Base-by-base conservation (phyloP, 306 rosid genomes). In the Lathyrus oleraceus region DNA sequence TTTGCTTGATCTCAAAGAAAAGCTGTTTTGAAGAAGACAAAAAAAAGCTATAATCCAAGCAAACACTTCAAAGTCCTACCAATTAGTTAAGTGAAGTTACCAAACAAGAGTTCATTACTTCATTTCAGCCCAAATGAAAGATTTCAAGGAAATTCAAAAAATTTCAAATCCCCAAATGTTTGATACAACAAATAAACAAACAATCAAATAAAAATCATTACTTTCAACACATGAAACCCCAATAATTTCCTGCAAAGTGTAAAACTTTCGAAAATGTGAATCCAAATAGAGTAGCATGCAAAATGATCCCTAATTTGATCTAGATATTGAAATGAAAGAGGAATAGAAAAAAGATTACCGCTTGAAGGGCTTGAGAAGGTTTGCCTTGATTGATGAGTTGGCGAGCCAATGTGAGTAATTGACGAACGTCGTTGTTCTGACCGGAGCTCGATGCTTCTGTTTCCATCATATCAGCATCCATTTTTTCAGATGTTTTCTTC, bases 281-380 rank as follows among this genome's bases (percentile, higher is more conserved):
- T 56, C 65, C 39, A 2, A 74, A 30, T 28, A 6, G 5, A 32
- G 8, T 11, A 23, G 2, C 69, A 25, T 11, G 44, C 17, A 43
- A 36, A 68, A 61, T 25, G 10, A 3, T 14, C n/a, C 59, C 48
- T 45, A 21, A 59, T 59, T 35, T 1, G 12, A 61, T 17, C 5
- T 1, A 15, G n/a, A 15, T 21, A 11, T 27, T 58, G 42, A 53
- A 20, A 5, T 13, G 1, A 23, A 62, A 27, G 32, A 21, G 7
- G 36, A 0, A 40, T 68, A 6, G 68, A 32, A 75, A 44, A 53
- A 25, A 69, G 19, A 28, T 23, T 78, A 82, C 97, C 87, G 96
- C 95, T 81, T 91, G 92, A 65, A 95, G 96, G 25, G 99, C 97
- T 81, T 88, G 96, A 11, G 96, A 76, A 71, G 96, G 96, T 36